Evolutionary conservation across 1,284 basidiomycete genomes (phyloP).

Genomic region (Leccinum huronense): DNA sequence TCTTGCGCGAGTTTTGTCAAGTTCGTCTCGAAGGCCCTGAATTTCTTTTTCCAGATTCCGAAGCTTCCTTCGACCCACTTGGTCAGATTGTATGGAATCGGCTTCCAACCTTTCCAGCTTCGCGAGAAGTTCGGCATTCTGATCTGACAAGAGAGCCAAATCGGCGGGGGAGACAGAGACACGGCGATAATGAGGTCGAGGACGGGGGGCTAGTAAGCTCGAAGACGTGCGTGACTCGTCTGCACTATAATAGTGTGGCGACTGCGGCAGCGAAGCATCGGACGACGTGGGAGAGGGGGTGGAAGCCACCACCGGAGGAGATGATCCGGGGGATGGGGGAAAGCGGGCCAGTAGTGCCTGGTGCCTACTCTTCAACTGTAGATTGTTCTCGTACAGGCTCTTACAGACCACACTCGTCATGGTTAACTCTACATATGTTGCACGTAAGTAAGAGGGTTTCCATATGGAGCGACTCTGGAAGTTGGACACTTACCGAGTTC

Average conservation of each 20-base stretch:
- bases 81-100: conserved; percentile 66
- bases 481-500: conserved; percentile 58
- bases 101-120: conserved; percentile 73
- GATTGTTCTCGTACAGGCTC: conserved; percentile 65
- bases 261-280: conserved; percentile 37
- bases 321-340: conserved; percentile 39
- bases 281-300: conserved; percentile 32
- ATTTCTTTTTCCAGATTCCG: conserved; percentile 78
- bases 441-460: conserved; percentile 22
- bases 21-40: conserved; percentile 60
- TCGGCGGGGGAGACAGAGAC: conserved; percentile 69
- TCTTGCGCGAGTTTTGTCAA: conserved; percentile 66
- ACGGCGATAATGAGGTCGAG: conserved; percentile 45
- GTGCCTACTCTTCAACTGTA: conserved; percentile 65
- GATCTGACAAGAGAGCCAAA: conserved; percentile 68
- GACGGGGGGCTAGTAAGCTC: conserved; percentile 25
- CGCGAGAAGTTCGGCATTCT: conserved; percentile 74
- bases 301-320: conserved; percentile 34
- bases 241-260: conserved; percentile 34
- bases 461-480: conserved; percentile 3
- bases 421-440: conserved; percentile 54
- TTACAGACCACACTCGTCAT: conserved; percentile 67
- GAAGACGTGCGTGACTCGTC: conserved; percentile 24
- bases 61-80: conserved; percentile 64
- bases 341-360: conserved; percentile 63